Conservation (phyloP, 2,329 filamentous ascomycete species). For the Talaromyces verruculosus region DNA sequence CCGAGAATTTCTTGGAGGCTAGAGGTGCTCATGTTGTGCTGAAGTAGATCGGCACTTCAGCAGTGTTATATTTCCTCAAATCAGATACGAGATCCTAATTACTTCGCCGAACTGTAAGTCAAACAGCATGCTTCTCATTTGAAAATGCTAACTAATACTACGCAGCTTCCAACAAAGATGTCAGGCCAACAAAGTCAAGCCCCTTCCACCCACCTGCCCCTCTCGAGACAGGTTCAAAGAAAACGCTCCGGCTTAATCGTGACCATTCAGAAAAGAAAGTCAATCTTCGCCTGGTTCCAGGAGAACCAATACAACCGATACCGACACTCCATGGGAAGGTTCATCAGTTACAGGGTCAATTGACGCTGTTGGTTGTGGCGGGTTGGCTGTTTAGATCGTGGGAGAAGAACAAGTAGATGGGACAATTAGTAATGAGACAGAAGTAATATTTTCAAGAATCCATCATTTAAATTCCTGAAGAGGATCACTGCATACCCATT, state of each 20-base stretch:
- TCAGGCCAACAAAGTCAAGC: conserved; percentile 95
- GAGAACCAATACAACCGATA: conserved; percentile 63
- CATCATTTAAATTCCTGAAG: neutral
- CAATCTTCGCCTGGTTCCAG: conserved; percentile 69
- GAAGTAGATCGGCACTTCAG: conserved; percentile 57
- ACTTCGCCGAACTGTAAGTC: neutral
- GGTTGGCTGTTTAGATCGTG: conserved; percentile 17
- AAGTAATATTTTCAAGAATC: neutral
- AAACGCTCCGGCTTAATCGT: conserved; percentile 99
- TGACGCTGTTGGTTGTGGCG: conserved; percentile 56
- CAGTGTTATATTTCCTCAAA: neutral
- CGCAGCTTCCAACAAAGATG: conserved; percentile 47
- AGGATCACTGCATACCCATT: neutral
- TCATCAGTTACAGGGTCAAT: conserved; percentile 59
- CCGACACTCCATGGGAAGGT: conserved; percentile 70
- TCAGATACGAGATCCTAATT: neutral
- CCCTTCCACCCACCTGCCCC: conserved; percentile 79
- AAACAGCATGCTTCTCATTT: neutral
- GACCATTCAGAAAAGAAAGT: conserved; percentile 56
- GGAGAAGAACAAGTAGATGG: neutral
- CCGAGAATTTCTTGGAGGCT: conserved; percentile 85
- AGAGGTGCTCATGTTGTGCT: conserved; percentile 89
- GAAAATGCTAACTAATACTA: neutral
- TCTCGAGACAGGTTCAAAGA: conserved; percentile 78
- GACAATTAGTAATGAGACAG: neutral